Evolutionary conservation across 202 grass and related monocot genomes (phyloP).

Genomic region (Bolboschoenoplectus hybrid): DNA sequence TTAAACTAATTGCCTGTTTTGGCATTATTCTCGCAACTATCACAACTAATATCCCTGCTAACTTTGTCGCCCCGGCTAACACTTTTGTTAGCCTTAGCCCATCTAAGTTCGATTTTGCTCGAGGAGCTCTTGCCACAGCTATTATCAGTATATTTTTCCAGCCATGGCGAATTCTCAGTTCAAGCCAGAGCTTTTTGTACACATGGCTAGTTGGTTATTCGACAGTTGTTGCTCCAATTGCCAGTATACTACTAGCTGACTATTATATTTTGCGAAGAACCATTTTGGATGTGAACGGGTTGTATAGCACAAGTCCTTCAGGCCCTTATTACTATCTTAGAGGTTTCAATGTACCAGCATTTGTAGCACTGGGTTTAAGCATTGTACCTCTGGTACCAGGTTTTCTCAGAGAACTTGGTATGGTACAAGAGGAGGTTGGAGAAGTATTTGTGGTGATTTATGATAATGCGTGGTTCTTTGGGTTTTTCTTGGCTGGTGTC

Average conservation of each 20-base stretch:
- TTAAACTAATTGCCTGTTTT: slow-evolving; percentile 28
- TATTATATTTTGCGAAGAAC: slow-evolving; percentile 41
- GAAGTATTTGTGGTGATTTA: slow-evolving; percentile 41
- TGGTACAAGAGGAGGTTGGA: neutral
- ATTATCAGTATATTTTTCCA: slow-evolving; percentile 42
- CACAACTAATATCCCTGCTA: slow-evolving; percentile 54
- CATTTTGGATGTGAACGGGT: slow-evolving; percentile 34
- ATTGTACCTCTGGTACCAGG: slow-evolving; percentile 43
- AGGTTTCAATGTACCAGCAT: slow-evolving; percentile 48
- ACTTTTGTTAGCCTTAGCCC: slow-evolving; percentile 45
- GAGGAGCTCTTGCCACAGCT: slow-evolving; percentile 36
- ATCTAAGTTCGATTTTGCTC: slow-evolving; percentile 45
- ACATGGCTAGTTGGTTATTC: slow-evolving; percentile 51
- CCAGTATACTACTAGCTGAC: slow-evolving; percentile 42
- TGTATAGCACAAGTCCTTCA: slow-evolving; percentile 31
- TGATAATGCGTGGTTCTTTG: slow-evolving; percentile 47
- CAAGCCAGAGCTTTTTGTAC: slow-evolving; percentile 49
- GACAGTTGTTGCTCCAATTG: slow-evolving; percentile 40
- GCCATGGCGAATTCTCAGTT: slow-evolving; percentile 48
- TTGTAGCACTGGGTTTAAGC: slow-evolving; percentile 39
- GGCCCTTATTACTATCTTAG: slow-evolving; percentile 50
- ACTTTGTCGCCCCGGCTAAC: slow-evolving; percentile 51
- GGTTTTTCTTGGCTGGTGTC: slow-evolving; percentile 33
- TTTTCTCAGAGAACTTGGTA: slow-evolving; percentile 45
- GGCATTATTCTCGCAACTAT: slow-evolving; percentile 45